phyloP scores from a whole-genome alignment of 805 yeast species.

The Cyberlindnera mycetangii region DNA sequence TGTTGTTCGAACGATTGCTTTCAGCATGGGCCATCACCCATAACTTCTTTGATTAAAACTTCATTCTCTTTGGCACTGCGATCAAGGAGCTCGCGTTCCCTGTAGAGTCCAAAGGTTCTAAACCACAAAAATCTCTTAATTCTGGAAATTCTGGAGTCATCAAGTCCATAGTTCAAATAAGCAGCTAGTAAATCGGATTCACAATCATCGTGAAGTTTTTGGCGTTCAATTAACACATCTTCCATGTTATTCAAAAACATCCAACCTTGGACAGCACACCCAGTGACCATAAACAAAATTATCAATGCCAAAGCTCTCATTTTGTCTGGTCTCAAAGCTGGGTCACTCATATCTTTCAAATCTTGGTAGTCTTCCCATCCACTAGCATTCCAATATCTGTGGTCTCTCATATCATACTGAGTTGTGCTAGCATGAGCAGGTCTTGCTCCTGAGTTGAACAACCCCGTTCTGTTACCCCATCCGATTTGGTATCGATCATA shows the following conservation, averaged over 20 bases:
- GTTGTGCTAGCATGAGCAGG: constrained; percentile 28
- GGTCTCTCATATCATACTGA: constrained; percentile 20
- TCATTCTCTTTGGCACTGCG: constrained; percentile 62
- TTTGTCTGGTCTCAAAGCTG: constrained; percentile 35
- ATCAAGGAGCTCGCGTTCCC: constrained; percentile 31
- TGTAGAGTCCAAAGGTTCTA: constrained; percentile 37
- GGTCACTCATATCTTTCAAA: constrained; percentile 30
- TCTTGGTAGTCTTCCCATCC: constrained; percentile 61
- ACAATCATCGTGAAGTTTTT: constrained; percentile 37
- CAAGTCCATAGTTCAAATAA: constrained; percentile 51
- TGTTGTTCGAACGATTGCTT: too few species aligned
- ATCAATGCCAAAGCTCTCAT: constrained; percentile 41
- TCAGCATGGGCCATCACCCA: constrained; percentile 46
- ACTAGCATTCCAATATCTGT: constrained; percentile 55
- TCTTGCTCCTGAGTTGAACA: constrained; percentile 9
- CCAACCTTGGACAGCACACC: constrained; percentile 41
- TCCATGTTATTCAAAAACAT: constrained; percentile 37
- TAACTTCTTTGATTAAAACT: constrained; percentile 69
- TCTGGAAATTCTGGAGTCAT: constrained; percentile 45
- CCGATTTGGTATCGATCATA: constrained; percentile 48
- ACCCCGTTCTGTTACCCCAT: constrained; percentile 33
- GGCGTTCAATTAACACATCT: constrained; percentile 31
- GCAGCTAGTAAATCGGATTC: constrained; percentile 41
- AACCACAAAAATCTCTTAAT: constrained; percentile 58
- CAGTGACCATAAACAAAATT: constrained; percentile 35